Conservation (phyloP, 345 rosid genomes). For the Ceriops decandra region DNA sequence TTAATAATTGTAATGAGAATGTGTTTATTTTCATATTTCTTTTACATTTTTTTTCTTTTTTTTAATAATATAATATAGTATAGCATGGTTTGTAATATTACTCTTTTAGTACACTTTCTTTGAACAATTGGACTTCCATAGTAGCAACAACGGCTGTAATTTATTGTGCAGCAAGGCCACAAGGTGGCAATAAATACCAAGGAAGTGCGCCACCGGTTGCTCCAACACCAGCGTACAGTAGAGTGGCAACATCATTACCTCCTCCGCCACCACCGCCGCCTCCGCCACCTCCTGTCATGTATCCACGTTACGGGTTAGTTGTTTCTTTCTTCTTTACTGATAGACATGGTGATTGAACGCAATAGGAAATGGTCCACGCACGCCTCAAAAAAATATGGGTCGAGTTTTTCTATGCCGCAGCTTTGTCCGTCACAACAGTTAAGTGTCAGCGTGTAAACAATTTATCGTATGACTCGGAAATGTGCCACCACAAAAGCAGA, state of each 20-base stretch:
- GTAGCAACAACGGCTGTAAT: background rate
- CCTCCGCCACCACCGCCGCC: slow-evolving; percentile 15
- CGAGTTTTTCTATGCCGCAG: background rate
- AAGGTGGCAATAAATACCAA: slow-evolving; percentile 54
- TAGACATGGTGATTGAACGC: background rate
- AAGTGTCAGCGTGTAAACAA: slow-evolving; percentile 17
- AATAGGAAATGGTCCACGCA: slow-evolving; percentile 24
- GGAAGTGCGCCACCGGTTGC: slow-evolving; percentile 32
- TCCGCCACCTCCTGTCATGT: slow-evolving; percentile 42
- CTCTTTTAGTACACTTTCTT: too few species aligned
- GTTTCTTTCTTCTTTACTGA: slow-evolving; percentile 8
- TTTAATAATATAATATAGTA: background rate
- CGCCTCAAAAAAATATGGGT: background rate
- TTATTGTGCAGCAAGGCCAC: slow-evolving; percentile 40
- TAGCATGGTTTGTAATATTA: too few species aligned
- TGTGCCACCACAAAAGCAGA: background rate
- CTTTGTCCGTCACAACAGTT: slow-evolving; percentile 4
- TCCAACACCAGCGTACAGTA: slow-evolving; percentile 40
- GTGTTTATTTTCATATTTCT: too few species aligned
- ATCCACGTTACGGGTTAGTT: slow-evolving; percentile 58
- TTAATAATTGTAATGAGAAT: too few species aligned
- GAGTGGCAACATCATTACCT: slow-evolving; percentile 41
- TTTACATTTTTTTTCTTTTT: too few species aligned
- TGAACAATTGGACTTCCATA: too few species aligned
- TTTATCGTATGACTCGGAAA: slow-evolving; percentile 4